phyloP scores from a whole-genome alignment of 805 yeast genomes.

The Blastobotrys parvus region DNA sequence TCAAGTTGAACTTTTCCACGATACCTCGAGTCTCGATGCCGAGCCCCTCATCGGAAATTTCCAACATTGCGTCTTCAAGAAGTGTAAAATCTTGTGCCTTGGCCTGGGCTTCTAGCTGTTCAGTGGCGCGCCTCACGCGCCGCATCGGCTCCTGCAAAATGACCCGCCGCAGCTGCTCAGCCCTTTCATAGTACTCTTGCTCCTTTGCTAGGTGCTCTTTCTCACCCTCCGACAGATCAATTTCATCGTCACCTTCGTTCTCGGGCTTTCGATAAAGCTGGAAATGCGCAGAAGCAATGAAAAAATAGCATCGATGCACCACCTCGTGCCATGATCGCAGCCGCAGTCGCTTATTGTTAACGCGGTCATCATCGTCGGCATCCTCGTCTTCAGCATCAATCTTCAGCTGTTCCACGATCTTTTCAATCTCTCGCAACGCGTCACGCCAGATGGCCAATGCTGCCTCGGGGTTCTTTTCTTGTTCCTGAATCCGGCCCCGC shows the following conservation, averaged over 20 bases:
- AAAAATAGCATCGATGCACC: constrained; percentile 69
- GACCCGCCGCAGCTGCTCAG: constrained; percentile 51
- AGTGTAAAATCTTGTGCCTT: constrained; percentile 15
- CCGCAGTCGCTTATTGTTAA: constrained; percentile 6
- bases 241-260: constrained; percentile 12
- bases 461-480: constrained; percentile 38
- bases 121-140: constrained; percentile 15
- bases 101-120: constrained; percentile 4
- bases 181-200: constrained; percentile 45
- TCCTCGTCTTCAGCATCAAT: constrained; percentile 11
- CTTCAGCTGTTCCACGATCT: constrained; percentile 10
- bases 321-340: constrained; percentile 45
- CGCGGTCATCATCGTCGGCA: constrained; percentile 8
- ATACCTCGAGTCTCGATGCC: constrained; percentile 14
- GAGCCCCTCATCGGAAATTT: constrained; percentile 11
- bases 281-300: constrained; percentile 65
- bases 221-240: constrained; percentile 1
- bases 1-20: constrained; percentile 8
- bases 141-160: constrained; percentile 37
- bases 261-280: constrained; percentile 35
- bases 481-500: constrained; percentile 64
- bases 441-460: constrained; percentile 42
- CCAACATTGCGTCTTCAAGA: constrained; percentile 17
- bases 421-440: constrained; percentile 7
- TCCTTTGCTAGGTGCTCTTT: constrained; percentile 37